Evolutionary conservation across 2,329 filamentous ascomycete genomes (phyloP), one percentile per base, ranked within the genome.

Genomic region (Sordariomycetes sp.): DNA sequence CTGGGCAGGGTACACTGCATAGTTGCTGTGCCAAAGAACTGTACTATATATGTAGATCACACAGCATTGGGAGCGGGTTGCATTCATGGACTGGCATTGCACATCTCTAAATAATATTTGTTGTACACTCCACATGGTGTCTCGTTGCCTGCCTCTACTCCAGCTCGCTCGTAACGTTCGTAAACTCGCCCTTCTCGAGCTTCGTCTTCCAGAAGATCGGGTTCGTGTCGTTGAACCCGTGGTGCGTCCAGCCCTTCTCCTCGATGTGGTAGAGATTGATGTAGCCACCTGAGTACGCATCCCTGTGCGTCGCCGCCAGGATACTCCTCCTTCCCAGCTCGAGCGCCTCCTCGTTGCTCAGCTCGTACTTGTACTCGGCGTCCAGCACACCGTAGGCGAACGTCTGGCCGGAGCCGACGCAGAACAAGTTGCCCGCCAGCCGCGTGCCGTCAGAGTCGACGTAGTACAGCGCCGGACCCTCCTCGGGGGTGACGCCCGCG

Each of bases 201-300:
- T 98, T 98, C 32, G 88, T 95, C 72, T 94, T 83, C 92, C 92
- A 98, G 81, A 98, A 98, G 57, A 96, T 94, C 29, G 90, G 90
- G 70, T 96, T 95, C 49, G 90, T 96, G 63, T 98, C 92, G 55
- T 71, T 87, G 74, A 98, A 98, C 42, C 92, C 92, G 57, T 96
- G 90, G 75, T 94, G 94, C 53, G 94, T 88, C 92, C 92, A 98
- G 49, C 92, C 92, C 44, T 87, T 82, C 70, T 98, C 90, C 79
- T 95, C 95, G 58, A 98, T 88, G 55, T 98, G 92, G 66, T 98
- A 98, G 55, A 96, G 59, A 68, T 98, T 98, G 73, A 98, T 95
- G 68, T 78, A 96, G 46, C 92, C 92, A 70, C 92, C 92, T 17
- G 92, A 96, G 74, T 84, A 98, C n/a, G 92, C 92, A 59, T 98